Conservation (phyloP, 1,284 basidiomycete species). For the Trichosporon coremiiforme region DNA sequence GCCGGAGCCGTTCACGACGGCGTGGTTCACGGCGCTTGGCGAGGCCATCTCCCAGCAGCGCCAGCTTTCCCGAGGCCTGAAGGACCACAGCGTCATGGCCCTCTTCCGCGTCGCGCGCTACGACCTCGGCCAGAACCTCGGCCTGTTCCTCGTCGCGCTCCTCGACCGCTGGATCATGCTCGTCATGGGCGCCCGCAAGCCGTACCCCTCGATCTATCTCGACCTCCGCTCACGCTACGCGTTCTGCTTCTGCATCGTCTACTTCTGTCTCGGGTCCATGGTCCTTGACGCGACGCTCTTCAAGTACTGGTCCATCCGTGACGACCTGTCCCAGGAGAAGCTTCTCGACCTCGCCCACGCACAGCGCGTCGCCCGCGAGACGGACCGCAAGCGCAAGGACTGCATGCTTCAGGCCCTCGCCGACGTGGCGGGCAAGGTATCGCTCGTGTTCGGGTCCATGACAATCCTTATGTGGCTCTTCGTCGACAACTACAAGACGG, state of each 20-base stretch:
- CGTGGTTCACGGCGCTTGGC: constrained; percentile 24
- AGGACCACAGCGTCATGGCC: constrained; percentile 26
- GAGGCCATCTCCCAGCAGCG: constrained; percentile 21
- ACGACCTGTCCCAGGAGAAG: constrained; percentile 24
- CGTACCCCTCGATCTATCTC: constrained; percentile 22
- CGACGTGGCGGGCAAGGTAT: constrained; percentile 23
- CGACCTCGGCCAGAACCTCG: constrained; percentile 27
- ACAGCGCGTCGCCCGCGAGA: constrained; percentile 18
- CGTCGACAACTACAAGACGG: constrained; percentile 19
- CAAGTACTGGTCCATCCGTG: constrained; percentile 28
- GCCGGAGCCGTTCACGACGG: constrained; percentile 22
- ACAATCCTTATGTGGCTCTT: constrained; percentile 27
- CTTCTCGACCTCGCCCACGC: constrained; percentile 23
- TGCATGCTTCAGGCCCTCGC: constrained; percentile 17
- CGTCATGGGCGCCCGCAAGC: constrained; percentile 23
- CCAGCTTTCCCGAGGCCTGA: constrained; percentile 24
- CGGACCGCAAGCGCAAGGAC: constrained; percentile 15
- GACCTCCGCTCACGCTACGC: constrained; percentile 23
- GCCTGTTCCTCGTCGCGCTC: constrained; percentile 28
- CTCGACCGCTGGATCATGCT: constrained; percentile 29
- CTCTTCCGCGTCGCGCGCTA: constrained; percentile 24
- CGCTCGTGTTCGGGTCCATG: constrained; percentile 21
- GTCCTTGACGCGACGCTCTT: constrained; percentile 25
- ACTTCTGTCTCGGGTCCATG: constrained; percentile 26
- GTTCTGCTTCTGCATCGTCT: constrained; percentile 30